Evolutionary conservation across 768 basidiomycete species (phyloP), one percentile per base, ranked within the genome.

Genomic region (Lactarius akahatsu): DNA sequence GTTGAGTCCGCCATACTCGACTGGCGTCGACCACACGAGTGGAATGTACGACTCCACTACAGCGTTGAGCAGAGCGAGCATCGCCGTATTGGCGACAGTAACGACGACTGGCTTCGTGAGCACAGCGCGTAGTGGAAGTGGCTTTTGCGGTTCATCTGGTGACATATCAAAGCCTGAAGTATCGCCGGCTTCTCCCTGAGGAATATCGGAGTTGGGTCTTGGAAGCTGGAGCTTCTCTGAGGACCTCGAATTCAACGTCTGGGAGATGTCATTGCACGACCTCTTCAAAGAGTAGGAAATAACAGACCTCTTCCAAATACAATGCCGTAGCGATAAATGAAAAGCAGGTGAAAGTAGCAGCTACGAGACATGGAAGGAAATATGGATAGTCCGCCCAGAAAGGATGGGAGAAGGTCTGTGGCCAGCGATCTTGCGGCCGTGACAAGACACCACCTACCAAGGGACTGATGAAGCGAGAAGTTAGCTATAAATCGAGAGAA

Each of bases 11-110:
- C 43, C 43, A 5, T 45, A 45, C 43, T 45, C 20, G 20, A 45
- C 43, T 9, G 43, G 43, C 81, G 2, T 81, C 32, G 80, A 74
- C 57, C 77, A 77, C 71, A 84, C 81, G 45, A 84, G 72, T 4
- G 85, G 83, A 1, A 76, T 41, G 26, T 85, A 73, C n/a, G 77
- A 78, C n/a, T 70, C 54, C 61, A 77, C 63, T 5, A 75, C 73
- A 30, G 80, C 77, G 40, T 83, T 80, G 13, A 80, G 69, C 18
- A 85, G 78, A 16, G 77, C 77, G 23, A 83, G 73, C 8, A 72
- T 68, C 45, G 73, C 77, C 69, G 81, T 82, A 69, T 81, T 84
- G 62, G 71, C 64, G 23, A 81, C 71, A 30, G 81, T 75, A 55
- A 83, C 72, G 55, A 80, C 66, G 57, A 85, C 77, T 45, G 43